Conservation (phyloP, 2,329 filamentous ascomycete genomes). For the Fusarium domesticum region DNA sequence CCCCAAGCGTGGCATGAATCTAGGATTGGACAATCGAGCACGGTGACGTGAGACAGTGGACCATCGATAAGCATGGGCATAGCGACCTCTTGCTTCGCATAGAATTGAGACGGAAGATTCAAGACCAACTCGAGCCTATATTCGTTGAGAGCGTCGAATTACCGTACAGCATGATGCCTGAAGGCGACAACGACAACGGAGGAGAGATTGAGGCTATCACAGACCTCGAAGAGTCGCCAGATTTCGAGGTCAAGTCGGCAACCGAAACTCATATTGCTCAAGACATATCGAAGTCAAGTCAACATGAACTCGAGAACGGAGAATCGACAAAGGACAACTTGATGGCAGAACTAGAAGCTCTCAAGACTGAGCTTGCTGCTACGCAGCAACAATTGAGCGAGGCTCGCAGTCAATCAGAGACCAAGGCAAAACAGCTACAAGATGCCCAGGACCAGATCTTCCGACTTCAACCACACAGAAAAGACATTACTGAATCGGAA, state of each 20-base stretch:
- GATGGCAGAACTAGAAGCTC: conserved; percentile 27
- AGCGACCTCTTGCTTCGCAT: background rate
- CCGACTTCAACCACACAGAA: conserved; percentile 32
- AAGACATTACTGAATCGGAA: conserved; percentile 37
- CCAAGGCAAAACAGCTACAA: conserved; percentile 30
- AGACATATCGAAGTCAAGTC: conserved; percentile 37
- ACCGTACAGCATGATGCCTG: no score
- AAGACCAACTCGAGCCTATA: background rate
- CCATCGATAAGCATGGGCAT: conserved; percentile 4
- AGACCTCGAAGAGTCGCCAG: no score
- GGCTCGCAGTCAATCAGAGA: conserved; percentile 27
- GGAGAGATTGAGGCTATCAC: no score
- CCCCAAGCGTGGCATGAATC: conserved; percentile 2
- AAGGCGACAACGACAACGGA: no score
- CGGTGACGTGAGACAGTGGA: conserved; percentile 8
- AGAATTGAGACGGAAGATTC: background rate
- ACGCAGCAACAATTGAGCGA: conserved; percentile 33
- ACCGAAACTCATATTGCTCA: no score
- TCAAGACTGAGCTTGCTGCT: conserved; percentile 32
- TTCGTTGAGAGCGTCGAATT: no score
- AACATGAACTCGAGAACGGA: conserved; percentile 33
- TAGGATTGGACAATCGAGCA: conserved; percentile 4
- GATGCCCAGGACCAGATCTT: conserved; percentile 34
- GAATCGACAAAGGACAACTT: conserved; percentile 32
- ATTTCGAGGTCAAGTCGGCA: no score